Percentiles rank a stretch among this genome's conserved stretches.
Conservation (phyloP, 1,139 yeast species). For the Scheffersomyces illinoinensis region DNA sequence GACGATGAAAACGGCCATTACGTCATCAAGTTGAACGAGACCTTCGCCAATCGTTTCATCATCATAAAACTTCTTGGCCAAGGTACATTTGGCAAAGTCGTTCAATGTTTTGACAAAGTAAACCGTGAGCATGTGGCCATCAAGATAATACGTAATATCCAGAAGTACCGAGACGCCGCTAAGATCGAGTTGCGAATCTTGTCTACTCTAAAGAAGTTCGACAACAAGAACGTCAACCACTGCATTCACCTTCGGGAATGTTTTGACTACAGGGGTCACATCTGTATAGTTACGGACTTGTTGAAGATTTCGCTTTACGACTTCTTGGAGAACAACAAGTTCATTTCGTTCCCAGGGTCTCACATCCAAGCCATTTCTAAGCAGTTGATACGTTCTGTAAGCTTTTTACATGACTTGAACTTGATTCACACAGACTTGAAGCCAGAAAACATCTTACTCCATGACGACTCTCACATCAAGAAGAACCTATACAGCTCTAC, state of each 20-base stretch:
- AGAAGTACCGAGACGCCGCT: slow-evolving; percentile 82
- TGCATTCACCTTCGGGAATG: slow-evolving; percentile 83
- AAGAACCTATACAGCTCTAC: slow-evolving; percentile 38
- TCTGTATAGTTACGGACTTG: slow-evolving; percentile 89
- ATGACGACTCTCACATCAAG: slow-evolving; percentile 52
- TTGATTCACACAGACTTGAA: slow-evolving; percentile 92
- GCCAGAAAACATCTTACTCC: slow-evolving; percentile 88
- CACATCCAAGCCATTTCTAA: slow-evolving; percentile 89
- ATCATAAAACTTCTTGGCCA: slow-evolving; percentile 80
- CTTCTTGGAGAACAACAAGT: slow-evolving; percentile 74
- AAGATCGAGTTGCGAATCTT: slow-evolving; percentile 77
- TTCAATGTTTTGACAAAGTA: slow-evolving; percentile 63
- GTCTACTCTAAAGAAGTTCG: slow-evolving; percentile 77
- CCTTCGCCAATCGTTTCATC: slow-evolving; percentile 66
- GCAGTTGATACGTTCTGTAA: slow-evolving; percentile 83
- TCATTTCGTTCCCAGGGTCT: slow-evolving; percentile 74
- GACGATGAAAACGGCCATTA: slow-evolving; percentile 87
- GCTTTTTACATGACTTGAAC: slow-evolving; percentile 84
- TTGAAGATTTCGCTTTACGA: slow-evolving; percentile 86
- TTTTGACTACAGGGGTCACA: slow-evolving; percentile 91
- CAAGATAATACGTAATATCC: slow-evolving; percentile 81
- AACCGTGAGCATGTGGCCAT: slow-evolving; percentile 76
- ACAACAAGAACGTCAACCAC: slow-evolving; percentile 66
- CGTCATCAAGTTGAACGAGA: slow-evolving; percentile 58
- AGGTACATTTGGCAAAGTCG: slow-evolving; percentile 97